Evolutionary conservation across 176 grass and related monocot species (phyloP).

Genomic region (Poa annua): DNA sequence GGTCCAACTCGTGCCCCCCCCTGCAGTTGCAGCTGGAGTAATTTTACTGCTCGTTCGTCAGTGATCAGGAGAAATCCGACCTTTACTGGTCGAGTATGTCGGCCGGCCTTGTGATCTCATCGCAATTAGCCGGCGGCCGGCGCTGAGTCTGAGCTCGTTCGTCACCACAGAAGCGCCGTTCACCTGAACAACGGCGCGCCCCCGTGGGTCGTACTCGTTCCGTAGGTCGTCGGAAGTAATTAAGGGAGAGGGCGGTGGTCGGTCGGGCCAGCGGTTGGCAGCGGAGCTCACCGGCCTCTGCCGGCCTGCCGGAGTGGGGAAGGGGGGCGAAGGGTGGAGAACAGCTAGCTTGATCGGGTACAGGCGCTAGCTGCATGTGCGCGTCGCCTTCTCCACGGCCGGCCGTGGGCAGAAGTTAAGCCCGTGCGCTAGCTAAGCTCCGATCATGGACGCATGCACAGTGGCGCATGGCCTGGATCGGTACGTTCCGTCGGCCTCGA

Average conservation of each 20-base stretch:
- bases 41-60: background rate
- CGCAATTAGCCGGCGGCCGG: background rate
- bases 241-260: background rate
- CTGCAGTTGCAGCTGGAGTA: background rate
- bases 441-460: conserved; percentile 15
- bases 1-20: too few relatives aligned
- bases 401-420: background rate
- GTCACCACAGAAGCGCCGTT: background rate
- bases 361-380: conserved; percentile 29
- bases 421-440: background rate
- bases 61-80: background rate
- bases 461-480: background rate
- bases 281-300: background rate
- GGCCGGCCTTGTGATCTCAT: background rate
- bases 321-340: background rate
- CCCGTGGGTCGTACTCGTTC: too few relatives aligned
- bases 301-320: too few relatives aligned
- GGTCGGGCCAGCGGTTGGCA: background rate
- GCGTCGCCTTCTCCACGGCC: background rate
- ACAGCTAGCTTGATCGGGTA: background rate
- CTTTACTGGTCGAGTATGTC: background rate
- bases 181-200: background rate
- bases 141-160: background rate
- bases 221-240: too few relatives aligned
- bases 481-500: background rate